phyloP scores from a whole-genome alignment of 1,139 yeast genomes.

The Nakaseomyces glabratus region DNA sequence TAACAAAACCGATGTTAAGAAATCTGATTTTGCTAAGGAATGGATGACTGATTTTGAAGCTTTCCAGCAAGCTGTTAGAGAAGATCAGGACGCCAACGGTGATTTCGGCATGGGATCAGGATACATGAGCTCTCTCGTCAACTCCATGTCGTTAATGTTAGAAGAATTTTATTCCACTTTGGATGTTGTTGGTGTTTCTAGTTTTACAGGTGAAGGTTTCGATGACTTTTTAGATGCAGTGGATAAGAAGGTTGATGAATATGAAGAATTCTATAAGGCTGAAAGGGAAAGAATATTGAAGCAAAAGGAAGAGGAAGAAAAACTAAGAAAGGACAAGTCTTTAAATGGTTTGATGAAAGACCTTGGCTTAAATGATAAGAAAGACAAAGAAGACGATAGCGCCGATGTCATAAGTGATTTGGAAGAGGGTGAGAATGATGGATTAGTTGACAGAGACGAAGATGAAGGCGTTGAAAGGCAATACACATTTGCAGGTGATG shows the following conservation, averaged over 20 bases:
- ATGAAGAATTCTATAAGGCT: conserved; percentile 68
- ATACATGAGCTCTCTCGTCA: conserved; percentile 87
- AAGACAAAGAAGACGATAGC: conserved; percentile 31
- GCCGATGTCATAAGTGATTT: conserved; percentile 67
- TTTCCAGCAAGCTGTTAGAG: conserved; percentile 69
- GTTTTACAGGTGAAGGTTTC: conserved; percentile 89
- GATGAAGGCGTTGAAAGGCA: conserved; percentile 51
- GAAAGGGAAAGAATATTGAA: conserved; percentile 78
- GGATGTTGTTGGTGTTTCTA: conserved; percentile 85
- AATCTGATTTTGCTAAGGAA: conserved; percentile 79
- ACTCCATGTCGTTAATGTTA: conserved; percentile 90
- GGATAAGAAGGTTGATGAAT: conserved; percentile 81
- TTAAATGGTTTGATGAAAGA: conserved; percentile 73
- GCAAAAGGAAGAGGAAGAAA: conserved; percentile 69
- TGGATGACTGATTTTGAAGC: conserved; percentile 98
- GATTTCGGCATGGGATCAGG: conserved; percentile 69
- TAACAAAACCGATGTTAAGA: conserved; percentile 85
- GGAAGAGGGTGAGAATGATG: conserved; percentile 52
- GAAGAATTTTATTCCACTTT: conserved; percentile 93
- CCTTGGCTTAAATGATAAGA: conserved; percentile 50
- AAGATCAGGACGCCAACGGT: conserved; percentile 53
- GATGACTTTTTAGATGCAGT: conserved; percentile 81
- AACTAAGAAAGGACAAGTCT: conserved; percentile 61
- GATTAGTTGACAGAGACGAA: conserved; percentile 55
- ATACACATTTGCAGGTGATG: conserved; percentile 68